Evolutionary conservation across 225 moss, liverwort and hornwort genomes (phyloP).

Genomic region (Anthoceros angustus): DNA sequence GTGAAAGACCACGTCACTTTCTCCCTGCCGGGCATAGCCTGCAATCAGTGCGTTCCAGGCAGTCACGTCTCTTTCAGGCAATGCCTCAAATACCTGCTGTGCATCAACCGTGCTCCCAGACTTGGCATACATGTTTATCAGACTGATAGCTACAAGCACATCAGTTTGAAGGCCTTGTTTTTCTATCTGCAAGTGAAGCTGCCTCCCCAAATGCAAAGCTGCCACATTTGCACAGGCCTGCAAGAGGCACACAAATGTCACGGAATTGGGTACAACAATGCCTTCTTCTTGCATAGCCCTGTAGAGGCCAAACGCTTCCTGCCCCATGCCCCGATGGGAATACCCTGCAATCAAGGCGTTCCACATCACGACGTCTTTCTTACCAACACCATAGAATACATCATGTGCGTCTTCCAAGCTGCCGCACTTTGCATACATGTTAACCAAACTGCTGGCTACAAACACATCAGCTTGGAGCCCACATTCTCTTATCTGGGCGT

Average conservation of each 20-base stretch:
- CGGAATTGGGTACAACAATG: no score
- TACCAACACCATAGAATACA: background rate
- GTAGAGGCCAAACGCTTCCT: no score
- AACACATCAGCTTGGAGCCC: background rate
- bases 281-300: no score
- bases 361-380: background rate
- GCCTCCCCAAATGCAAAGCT: no score
- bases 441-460: background rate
- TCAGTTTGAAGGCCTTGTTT: no score
- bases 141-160: background rate
- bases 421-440: background rate
- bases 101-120: background rate
- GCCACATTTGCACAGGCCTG: no score
- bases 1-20: background rate
- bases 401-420: background rate
- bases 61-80: background rate
- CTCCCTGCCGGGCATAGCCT: background rate
- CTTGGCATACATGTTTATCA: background rate
- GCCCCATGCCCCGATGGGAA: background rate
- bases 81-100: background rate
- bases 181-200: no score
- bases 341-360: background rate
- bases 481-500: no score
- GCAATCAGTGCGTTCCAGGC: background rate
- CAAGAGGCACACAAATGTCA: no score